Evolutionary conservation across 2,329 filamentous ascomycete species (phyloP).

Genomic region (Aspergillus ochraceus): DNA sequence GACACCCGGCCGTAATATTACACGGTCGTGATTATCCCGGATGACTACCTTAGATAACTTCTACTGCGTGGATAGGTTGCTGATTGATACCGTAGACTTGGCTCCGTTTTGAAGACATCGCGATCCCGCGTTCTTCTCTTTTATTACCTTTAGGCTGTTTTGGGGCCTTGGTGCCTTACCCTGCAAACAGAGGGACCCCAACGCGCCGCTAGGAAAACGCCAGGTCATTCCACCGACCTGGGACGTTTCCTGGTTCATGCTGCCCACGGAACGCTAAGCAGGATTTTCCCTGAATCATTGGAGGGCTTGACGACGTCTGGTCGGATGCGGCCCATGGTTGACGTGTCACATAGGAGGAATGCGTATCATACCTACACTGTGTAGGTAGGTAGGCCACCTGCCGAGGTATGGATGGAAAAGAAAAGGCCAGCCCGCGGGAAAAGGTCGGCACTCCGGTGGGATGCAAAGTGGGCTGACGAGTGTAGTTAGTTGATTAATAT

Average conservation of each 20-base stretch:
- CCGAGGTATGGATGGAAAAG: background rate
- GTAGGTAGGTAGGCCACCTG: background rate
- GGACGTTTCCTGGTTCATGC: background rate
- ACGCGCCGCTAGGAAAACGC: background rate
- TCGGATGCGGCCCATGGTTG: conserved; percentile 16
- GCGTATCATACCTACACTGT: conserved; percentile 3
- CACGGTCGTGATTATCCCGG: too few species aligned
- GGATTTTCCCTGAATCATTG: background rate
- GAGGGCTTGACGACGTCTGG: background rate
- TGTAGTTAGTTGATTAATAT: background rate
- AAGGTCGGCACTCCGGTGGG: background rate
- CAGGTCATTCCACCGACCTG: background rate
- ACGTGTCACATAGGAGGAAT: conserved; percentile 15
- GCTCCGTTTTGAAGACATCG: too few species aligned
- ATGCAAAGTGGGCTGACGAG: background rate
- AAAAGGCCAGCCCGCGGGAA: background rate
- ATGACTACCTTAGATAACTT: too few species aligned
- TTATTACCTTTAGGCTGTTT: background rate
- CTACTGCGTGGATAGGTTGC: too few species aligned
- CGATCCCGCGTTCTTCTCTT: too few species aligned
- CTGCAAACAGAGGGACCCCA: conserved; percentile 3
- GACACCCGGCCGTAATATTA: too few species aligned
- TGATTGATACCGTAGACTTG: too few species aligned
- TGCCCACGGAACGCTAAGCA: background rate
- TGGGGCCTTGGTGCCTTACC: background rate